A percentile compares a stretch with the other conserved stretches of the same genome.
Evolutionary conservation across 805 yeast species (phyloP).

Genomic region (Candida sonorensis): DNA sequence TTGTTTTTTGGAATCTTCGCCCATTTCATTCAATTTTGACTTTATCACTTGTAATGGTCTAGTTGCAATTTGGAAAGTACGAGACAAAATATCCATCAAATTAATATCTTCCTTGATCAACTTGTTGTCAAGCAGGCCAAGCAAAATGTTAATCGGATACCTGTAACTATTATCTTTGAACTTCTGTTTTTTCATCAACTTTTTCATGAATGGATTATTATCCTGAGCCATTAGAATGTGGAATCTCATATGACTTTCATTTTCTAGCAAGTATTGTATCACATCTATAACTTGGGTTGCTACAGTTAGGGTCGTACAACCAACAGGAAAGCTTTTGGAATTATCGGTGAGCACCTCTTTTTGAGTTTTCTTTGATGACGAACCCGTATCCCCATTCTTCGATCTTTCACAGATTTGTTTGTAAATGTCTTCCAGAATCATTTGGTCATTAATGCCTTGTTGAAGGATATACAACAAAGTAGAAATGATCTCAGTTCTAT

Average conservation of each 20-base stretch:
- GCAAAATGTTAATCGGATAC: conserved; percentile 68
- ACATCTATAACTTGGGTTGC: conserved; percentile 76
- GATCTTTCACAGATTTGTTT: conserved; percentile 49
- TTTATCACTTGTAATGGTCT: conserved; percentile 55
- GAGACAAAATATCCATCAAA: conserved; percentile 69
- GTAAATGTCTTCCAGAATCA: conserved; percentile 56
- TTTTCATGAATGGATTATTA: conserved; percentile 34
- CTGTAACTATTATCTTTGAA: conserved; percentile 38
- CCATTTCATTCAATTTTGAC: conserved; percentile 31
- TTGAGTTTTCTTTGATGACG: no score
- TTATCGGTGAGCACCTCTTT: no score
- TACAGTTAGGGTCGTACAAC: conserved; percentile 60
- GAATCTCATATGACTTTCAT: conserved; percentile 59
- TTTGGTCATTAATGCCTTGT: conserved; percentile 64
- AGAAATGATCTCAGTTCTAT: conserved; percentile 67
- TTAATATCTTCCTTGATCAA: conserved; percentile 66
- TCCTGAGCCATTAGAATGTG: conserved; percentile 80
- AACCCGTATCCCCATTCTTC: conserved; percentile 4
- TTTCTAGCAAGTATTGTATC: conserved; percentile 61
- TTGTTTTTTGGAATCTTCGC: conserved; percentile 17
- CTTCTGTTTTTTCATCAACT: conserved; percentile 29
- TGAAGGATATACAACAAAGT: conserved; percentile 60
- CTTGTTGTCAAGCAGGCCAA: conserved; percentile 54
- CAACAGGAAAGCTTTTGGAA: conserved; percentile 40
- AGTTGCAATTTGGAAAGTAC: conserved; percentile 71